These are phyloP conservation scores for Penicillium sp. DNA, from an alignment of 2,329 filamentous ascomycete species.

Conservation along the genomic window DNA sequence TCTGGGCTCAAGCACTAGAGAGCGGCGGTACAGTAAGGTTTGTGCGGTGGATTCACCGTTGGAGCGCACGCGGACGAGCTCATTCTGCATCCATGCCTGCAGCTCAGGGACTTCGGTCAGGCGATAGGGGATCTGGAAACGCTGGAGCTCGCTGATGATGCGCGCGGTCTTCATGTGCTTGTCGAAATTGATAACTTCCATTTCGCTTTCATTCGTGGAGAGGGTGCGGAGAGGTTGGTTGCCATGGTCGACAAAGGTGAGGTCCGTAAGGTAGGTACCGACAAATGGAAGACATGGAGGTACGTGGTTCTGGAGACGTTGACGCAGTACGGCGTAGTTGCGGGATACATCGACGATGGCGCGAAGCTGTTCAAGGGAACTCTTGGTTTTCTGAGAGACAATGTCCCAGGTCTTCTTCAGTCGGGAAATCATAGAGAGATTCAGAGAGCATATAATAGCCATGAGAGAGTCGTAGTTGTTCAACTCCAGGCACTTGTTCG, in stretches of 20 bases:
- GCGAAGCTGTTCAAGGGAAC: conserved; percentile 72
- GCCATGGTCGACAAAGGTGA: conserved; percentile 93
- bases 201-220: conserved; percentile 58
- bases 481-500: conserved; percentile 76
- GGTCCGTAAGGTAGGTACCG: conserved; percentile 91
- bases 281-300: conserved; percentile 93
- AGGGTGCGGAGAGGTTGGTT: conserved; percentile 82
- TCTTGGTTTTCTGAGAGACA: conserved; percentile 77
- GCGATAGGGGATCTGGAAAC: conserved; percentile 90
- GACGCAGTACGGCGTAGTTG: conserved; percentile 84
- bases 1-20: conserved; percentile 72
- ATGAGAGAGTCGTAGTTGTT: conserved; percentile 96
- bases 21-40: conserved; percentile 70
- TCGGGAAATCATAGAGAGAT: conserved; percentile 84
- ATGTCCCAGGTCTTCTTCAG: conserved; percentile 89
- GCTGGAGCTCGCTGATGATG: conserved; percentile 91
- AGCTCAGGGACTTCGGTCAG: conserved; percentile 79
- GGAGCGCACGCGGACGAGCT: conserved; percentile 71
- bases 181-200: conserved; percentile 93
- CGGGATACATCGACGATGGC: conserved; percentile 82
- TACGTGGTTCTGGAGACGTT: conserved; percentile 76
- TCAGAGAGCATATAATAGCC: conserved; percentile 92
- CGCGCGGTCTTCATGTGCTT: conserved; percentile 93
- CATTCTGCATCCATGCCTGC: conserved; percentile 85
- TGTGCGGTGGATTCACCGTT: conserved; percentile 61